phyloP scores from a whole-genome alignment of 163 green algal genomes.

The Scenedesmus sp. region DNA sequence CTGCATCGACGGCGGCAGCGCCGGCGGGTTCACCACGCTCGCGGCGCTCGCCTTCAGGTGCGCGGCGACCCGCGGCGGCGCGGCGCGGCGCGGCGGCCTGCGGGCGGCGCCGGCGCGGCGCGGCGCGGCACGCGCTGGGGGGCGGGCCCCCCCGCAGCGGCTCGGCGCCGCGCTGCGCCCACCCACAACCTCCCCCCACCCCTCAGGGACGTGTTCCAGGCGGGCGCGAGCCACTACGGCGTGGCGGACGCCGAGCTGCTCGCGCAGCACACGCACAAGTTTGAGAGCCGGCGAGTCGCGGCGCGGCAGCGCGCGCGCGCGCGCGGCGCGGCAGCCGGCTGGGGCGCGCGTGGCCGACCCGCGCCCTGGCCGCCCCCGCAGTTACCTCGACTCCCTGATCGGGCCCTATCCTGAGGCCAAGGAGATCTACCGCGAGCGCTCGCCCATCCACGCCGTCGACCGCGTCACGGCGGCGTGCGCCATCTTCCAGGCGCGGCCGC shows the following conservation, averaged over 20 bases:
- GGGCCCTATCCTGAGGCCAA: constrained; percentile 68
- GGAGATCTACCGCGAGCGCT: constrained; percentile 64
- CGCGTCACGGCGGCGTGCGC: constrained; percentile 63
- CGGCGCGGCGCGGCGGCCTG: too few species aligned
- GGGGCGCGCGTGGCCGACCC: too few species aligned
- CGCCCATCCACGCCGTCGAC: constrained; percentile 72
- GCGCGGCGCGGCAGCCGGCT: too few species aligned
- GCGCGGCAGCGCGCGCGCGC: too few species aligned
- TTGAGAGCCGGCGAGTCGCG: constrained; percentile 61
- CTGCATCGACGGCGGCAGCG: constrained; percentile 77
- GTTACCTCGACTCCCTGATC: constrained; percentile 80
- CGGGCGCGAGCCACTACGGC: constrained; percentile 76
- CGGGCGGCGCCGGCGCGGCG: too few species aligned
- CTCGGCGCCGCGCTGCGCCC: too few species aligned
- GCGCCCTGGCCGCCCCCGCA: constrained; percentile 11
- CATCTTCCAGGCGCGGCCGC: constrained; percentile 83
- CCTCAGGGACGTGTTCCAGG: constrained; percentile 75
- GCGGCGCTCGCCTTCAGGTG: constrained; percentile 75
- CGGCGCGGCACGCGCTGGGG: too few species aligned
- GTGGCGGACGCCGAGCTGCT: constrained; percentile 75
- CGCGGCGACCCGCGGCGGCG: too few species aligned
- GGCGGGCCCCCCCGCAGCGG: too few species aligned
- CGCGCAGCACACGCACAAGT: constrained; percentile 83
- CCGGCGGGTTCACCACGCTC: constrained; percentile 84
- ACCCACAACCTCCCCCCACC: too few species aligned